Percentiles rank a stretch among this genome's conserved stretches.
phyloP scores from a whole-genome alignment of 345 rosid genomes.

The Pistacia vera region DNA sequence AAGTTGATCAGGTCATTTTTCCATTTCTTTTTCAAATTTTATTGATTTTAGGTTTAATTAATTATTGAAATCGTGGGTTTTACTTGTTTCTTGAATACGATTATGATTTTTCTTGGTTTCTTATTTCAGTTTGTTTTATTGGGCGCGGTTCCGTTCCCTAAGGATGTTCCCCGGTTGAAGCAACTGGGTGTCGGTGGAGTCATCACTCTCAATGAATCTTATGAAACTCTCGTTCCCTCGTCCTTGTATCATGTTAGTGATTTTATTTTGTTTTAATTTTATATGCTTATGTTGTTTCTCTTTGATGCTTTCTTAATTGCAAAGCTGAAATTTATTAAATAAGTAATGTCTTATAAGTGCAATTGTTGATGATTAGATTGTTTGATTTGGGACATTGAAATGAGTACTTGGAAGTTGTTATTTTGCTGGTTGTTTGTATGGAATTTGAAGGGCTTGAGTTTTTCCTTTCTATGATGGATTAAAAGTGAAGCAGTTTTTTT shows the following conservation, averaged over 20 bases:
- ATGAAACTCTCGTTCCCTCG: slow-evolving; percentile 78
- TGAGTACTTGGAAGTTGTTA: background rate
- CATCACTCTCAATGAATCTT: slow-evolving; percentile 81
- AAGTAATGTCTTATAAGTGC: background rate
- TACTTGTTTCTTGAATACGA: background rate
- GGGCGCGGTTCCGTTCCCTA: slow-evolving; percentile 92
- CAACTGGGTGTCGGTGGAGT: slow-evolving; percentile 78
- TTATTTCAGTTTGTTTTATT: slow-evolving; percentile 60
- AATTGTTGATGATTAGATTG: background rate
- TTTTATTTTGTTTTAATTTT: background rate
- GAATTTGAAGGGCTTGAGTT: background rate
- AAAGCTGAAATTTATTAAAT: background rate
- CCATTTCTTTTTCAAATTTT: background rate
- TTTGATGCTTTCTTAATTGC: background rate
- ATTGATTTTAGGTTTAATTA: background rate
- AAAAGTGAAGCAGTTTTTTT: background rate
- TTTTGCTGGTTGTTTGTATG: background rate
- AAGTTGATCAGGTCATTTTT: slow-evolving; percentile 54
- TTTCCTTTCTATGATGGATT: background rate
- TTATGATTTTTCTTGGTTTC: background rate
- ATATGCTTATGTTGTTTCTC: background rate
- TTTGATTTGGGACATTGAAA: background rate
- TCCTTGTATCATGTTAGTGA: slow-evolving; percentile 64
- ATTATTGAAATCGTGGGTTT: background rate
- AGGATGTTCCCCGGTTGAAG: slow-evolving; percentile 75